A percentile compares a stretch with the other conserved stretches of the same genome.
Conservation (phyloP, 2,329 filamentous ascomycete species). For the Cytospora schulzeri region DNA sequence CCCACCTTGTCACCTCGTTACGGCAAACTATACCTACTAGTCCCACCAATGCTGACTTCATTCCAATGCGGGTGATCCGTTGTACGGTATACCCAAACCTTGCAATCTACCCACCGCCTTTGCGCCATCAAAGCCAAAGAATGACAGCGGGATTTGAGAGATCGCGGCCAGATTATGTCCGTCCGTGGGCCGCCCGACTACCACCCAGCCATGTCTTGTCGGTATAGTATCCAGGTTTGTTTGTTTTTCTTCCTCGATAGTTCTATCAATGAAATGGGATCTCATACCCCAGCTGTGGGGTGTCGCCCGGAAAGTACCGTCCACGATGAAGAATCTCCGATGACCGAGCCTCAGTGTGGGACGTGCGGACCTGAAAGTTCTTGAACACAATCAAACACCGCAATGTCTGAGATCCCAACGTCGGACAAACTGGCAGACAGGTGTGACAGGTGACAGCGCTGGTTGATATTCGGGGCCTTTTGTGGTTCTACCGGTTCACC, state of each 20-base stretch:
- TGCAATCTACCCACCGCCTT: background rate
- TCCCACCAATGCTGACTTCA: background rate
- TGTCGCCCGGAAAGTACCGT: background rate
- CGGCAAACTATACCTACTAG: background rate
- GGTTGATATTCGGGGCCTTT: background rate
- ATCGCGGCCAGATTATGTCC: slow-evolving; percentile 13
- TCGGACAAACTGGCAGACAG: slow-evolving; percentile 9
- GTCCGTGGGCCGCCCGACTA: background rate
- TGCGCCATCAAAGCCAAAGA: slow-evolving; percentile 1
- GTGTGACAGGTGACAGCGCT: slow-evolving; percentile 6
- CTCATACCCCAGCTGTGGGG: background rate
- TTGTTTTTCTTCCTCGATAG: background rate
- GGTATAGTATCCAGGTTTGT: background rate
- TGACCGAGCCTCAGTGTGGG: background rate
- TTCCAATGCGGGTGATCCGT: slow-evolving; percentile 6
- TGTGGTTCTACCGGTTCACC: slow-evolving; percentile 5
- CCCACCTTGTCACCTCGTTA: background rate
- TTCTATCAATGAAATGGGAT: background rate
- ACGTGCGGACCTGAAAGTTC: slow-evolving; percentile 13
- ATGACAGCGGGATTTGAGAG: slow-evolving; percentile 21
- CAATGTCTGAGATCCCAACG: slow-evolving; percentile 25
- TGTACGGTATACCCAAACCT: background rate
- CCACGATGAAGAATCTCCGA: background rate
- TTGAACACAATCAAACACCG: slow-evolving; percentile 6
- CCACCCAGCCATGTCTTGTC: slow-evolving; percentile 6